A percentile compares a stretch with the other conserved stretches of the same genome.
Conservation (phyloP, 2,329 filamentous ascomycete genomes). For the Neurospora sp. region DNA sequence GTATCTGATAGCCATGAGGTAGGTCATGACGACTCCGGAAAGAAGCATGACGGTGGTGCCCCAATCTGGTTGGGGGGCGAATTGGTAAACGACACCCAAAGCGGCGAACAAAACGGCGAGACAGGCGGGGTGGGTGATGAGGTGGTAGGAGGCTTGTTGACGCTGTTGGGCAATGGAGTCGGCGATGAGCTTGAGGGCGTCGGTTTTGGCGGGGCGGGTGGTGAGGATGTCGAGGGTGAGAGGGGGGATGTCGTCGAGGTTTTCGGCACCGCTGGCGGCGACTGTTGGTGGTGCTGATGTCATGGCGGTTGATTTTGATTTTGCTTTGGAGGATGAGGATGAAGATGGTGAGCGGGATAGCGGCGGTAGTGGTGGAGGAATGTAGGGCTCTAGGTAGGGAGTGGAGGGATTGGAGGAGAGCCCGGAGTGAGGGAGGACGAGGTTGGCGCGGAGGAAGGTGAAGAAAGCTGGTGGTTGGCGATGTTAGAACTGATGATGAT, state of each 20-base stretch:
- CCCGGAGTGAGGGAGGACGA: conserved; percentile 52
- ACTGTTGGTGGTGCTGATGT: conserved; percentile 8
- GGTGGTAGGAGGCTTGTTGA: conserved; percentile 51
- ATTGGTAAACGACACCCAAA: conserved; percentile 36
- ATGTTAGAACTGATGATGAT: neutral
- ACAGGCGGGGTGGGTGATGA: conserved; percentile 52
- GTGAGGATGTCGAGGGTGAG: conserved; percentile 52
- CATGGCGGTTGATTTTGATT: neutral
- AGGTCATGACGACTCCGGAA: conserved; percentile 53
- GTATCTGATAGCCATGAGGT: conserved; percentile 52
- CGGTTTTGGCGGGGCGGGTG: conserved; percentile 49
- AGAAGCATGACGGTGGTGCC: conserved; percentile 47
- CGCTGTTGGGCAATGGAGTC: conserved; percentile 79
- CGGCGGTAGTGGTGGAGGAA: conserved; percentile 8
- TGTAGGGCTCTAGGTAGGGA: conserved; percentile 46
- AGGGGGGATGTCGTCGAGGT: conserved; percentile 46
- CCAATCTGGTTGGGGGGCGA: conserved; percentile 16
- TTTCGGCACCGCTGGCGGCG: conserved; percentile 18
- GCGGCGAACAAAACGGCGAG: conserved; percentile 36
- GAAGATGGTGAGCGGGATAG: conserved; percentile 13
- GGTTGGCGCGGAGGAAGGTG: conserved; percentile 70
- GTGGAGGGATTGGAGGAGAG: conserved; percentile 57
- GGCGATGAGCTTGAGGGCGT: conserved; percentile 63
- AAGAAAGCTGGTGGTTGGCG: conserved; percentile 56
- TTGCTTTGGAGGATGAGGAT: conserved; percentile 6